These are phyloP conservation scores for Phytophthora fragariaefolia DNA, from an alignment of 352 stramenopile species.

Conservation along the genomic window DNA sequence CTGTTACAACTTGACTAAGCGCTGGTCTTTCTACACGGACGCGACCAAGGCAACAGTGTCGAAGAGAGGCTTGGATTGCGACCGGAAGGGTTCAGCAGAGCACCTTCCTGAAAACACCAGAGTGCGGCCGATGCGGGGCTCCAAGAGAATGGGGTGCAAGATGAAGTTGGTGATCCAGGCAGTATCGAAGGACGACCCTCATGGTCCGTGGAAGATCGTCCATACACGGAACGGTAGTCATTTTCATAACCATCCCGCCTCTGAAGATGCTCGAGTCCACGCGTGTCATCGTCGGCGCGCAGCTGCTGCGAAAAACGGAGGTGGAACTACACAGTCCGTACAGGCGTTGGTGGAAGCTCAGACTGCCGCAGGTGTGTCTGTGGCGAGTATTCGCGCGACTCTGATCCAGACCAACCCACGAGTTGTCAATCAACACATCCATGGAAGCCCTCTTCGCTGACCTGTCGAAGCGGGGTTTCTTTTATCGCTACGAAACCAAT, in stretches of 20 bases:
- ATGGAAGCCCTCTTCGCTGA: slow-evolving; percentile 13
- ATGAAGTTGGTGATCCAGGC: slow-evolving; percentile 14
- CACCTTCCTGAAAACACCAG: not conserved
- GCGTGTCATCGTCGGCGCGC: too few relatives aligned
- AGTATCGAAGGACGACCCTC: not conserved
- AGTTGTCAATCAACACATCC: slow-evolving; percentile 6
- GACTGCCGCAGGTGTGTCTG: slow-evolving; percentile 18
- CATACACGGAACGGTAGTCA: slow-evolving; percentile 7
- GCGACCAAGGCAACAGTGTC: slow-evolving; percentile 3
- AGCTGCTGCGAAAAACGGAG: too few relatives aligned
- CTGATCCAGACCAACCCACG: not conserved
- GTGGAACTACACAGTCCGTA: not conserved
- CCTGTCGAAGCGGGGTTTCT: slow-evolving; percentile 1
- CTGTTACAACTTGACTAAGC: slow-evolving; percentile 7
- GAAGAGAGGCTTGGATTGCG: slow-evolving; percentile 17
- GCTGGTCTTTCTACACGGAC: slow-evolving; percentile 10
- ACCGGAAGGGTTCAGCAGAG: slow-evolving; percentile 4
- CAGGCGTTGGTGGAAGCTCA: slow-evolving; percentile 12
- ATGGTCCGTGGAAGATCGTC: slow-evolving; percentile 1
- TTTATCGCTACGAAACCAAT: slow-evolving; percentile 11
- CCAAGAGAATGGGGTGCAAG: slow-evolving; percentile 8
- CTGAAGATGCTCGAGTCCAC: slow-evolving; percentile 18
- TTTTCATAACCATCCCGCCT: slow-evolving; percentile 17
- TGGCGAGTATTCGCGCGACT: slow-evolving; percentile 13
- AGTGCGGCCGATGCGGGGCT: slow-evolving; percentile 9